Conservation (phyloP, 2,329 filamentous ascomycete species). For the Arthrobotrys iridis region DNA sequence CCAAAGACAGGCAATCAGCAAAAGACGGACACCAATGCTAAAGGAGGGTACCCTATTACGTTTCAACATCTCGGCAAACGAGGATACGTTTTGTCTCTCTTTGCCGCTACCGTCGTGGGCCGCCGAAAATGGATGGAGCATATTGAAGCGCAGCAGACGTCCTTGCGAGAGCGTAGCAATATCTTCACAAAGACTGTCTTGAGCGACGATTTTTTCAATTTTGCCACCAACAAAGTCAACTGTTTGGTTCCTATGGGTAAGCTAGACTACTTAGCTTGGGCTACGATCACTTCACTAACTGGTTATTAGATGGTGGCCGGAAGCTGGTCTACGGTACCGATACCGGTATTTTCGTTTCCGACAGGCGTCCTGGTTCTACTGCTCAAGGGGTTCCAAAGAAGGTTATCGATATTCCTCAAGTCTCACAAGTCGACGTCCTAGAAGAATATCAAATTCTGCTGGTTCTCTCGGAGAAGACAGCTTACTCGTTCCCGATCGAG, state of each 20-base stretch:
- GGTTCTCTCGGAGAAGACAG: slow-evolving; percentile 90
- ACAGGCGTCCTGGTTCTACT: slow-evolving; percentile 86
- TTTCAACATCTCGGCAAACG: slow-evolving; percentile 96
- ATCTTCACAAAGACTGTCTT: slow-evolving; percentile 75
- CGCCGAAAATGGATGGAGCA: slow-evolving; percentile 97
- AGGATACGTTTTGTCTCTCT: slow-evolving; percentile 91
- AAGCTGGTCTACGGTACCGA: slow-evolving; percentile 96
- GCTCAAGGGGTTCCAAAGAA: slow-evolving; percentile 74
- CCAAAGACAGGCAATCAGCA: slow-evolving; percentile 68
- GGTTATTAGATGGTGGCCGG: slow-evolving; percentile 79
- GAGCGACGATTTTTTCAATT: slow-evolving; percentile 88
- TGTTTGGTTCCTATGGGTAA: slow-evolving; percentile 90
- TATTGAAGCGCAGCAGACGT: slow-evolving; percentile 89
- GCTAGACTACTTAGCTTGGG: slow-evolving; percentile 58
- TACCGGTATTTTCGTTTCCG: slow-evolving; percentile 88
- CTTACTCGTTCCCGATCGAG: slow-evolving; percentile 87
- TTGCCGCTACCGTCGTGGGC: slow-evolving; percentile 83
- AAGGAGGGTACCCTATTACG: slow-evolving; percentile 86
- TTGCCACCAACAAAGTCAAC: slow-evolving; percentile 83
- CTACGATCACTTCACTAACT: slow-evolving; percentile 7
- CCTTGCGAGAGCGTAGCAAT: slow-evolving; percentile 78
- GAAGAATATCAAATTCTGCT: slow-evolving; percentile 94
- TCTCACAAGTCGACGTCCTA: slow-evolving; percentile 94
- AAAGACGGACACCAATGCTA: slow-evolving; percentile 65
- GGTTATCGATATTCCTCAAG: slow-evolving; percentile 84